Evolutionary conservation across 352 stramenopile species (phyloP).

Genomic region (Pythium phragmitis): DNA sequence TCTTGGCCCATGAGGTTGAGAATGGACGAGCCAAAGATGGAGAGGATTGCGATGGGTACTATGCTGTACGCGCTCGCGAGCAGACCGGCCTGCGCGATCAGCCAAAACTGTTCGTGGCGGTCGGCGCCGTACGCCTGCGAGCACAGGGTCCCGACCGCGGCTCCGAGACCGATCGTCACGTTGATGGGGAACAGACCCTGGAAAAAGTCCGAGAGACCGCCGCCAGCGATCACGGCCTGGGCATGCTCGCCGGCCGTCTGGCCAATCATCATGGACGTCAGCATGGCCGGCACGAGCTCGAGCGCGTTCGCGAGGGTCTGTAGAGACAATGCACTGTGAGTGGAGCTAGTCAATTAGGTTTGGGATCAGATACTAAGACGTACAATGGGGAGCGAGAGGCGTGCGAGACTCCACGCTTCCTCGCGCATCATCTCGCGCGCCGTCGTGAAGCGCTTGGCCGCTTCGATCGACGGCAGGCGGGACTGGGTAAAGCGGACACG

Average conservation of each 20-base stretch:
- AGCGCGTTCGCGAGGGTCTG: conserved; percentile 47
- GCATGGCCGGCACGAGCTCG: conserved; percentile 45
- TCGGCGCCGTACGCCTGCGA: conserved; percentile 61
- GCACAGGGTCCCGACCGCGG: conserved; percentile 58
- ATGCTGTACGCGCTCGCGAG: conserved; percentile 38
- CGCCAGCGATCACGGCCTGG: conserved; percentile 44
- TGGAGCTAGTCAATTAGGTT: background rate
- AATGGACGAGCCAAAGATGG: conserved; percentile 39
- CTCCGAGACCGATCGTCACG: conserved; percentile 46
- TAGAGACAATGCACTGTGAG: background rate
- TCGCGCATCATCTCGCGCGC: conserved; percentile 9
- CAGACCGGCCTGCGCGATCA: conserved; percentile 49
- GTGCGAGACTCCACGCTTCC: conserved; percentile 11
- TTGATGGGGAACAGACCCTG: conserved; percentile 47
- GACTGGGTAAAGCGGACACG: background rate
- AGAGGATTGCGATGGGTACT: conserved; percentile 35
- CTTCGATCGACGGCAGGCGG: background rate
- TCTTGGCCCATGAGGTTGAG: conserved; percentile 53
- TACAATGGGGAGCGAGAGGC: conserved; percentile 20
- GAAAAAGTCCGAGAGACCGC: conserved; percentile 46
- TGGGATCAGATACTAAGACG: background rate
- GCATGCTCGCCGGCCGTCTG: conserved; percentile 35
- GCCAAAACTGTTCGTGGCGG: conserved; percentile 47
- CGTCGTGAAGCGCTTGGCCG: background rate
- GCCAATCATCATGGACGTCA: conserved; percentile 63